phyloP scores from a whole-genome alignment of 2,329 filamentous ascomycete genomes.

The Sphaerulina populicola region DNA sequence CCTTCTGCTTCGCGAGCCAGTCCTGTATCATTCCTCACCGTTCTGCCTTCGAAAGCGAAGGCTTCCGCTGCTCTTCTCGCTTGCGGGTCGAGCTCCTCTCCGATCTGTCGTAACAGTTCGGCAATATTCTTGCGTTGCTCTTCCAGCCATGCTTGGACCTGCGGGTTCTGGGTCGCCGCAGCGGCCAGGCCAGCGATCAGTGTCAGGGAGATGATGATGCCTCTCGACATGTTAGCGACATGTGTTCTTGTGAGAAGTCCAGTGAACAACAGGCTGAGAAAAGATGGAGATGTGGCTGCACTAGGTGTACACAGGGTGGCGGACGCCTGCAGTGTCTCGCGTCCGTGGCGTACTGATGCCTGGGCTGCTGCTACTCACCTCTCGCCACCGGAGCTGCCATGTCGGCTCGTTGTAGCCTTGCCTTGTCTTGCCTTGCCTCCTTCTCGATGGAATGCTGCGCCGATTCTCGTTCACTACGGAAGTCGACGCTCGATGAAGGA shows the following conservation, averaged over 20 bases:
- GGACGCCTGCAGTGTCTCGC: conserved; percentile 9
- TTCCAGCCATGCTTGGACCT: conserved; percentile 55
- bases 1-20: conserved; percentile 27
- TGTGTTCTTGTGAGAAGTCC: background rate
- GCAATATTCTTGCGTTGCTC: conserved; percentile 54
- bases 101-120: conserved; percentile 50
- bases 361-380: conserved; percentile 6
- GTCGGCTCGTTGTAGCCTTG: background rate
- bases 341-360: background rate
- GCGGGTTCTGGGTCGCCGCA: conserved; percentile 56
- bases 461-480: background rate
- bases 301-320: background rate
- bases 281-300: conserved; percentile 1
- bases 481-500: too few species aligned
- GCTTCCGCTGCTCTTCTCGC: conserved; percentile 32
- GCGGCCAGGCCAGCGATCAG: conserved; percentile 55
- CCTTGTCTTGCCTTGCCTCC: background rate
- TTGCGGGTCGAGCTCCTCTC: conserved; percentile 51
- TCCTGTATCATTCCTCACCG: conserved; percentile 27
- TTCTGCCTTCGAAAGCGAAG: conserved; percentile 32
- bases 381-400: conserved; percentile 13
- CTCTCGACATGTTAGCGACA: conserved; percentile 33
- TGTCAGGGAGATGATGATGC: conserved; percentile 54
- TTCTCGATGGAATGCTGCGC: background rate
- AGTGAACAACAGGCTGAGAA: background rate